Base-by-base conservation (phyloP, 306 rosid genomes). In the Cucumis cinereus region DNA sequence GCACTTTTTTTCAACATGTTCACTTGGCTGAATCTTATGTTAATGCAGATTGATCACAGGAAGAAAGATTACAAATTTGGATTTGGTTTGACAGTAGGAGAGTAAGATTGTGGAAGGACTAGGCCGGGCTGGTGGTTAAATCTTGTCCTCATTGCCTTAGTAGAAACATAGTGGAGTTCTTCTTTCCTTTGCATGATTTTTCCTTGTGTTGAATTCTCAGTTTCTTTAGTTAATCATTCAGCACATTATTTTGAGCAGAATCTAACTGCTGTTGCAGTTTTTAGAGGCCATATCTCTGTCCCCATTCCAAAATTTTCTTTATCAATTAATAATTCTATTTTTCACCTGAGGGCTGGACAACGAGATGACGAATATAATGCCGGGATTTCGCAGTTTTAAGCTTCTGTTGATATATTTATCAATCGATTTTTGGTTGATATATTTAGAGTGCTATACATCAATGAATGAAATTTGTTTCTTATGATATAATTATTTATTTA, bases 51-150 rank as follows among this genome's bases (percentile, higher is more conserved):
- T 75, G 99, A 95, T 81, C 97, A 92, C 83, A 82, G 35, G 82
- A 95, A 86, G 96, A 95, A 92, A 75, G 99, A 95, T 86, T 95
- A 92, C 96, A 95, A 92, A 83, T 92, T 95, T 61, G 98, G 99
- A 67, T 95, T 95, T 81, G 99, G 99, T 77, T 86, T 95, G 90
- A 92, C 92, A 12, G 97, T 95, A 63, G 99, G 99, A 71, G 98
- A 95, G 83, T 92, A 86, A 86, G 91, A 76, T 79, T 77, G 19
- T 78, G 26, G 35, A 30, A 75, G 77, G 62, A 35, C 47, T 57
- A 64, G 66, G 20, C 45, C 23, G 0, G 16, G 49, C 12, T 64
- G 22, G 41, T 47, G 23, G 13, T 8, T 40, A 40, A 40, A 38
- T 40, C 11, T 40, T 40, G 74, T 69, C 43, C 77, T 1, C 60